Evolutionary conservation across 148 eudicot genomes (phyloP), one percentile per base, ranked within the genome.

Genomic region (Rhododendron molle): DNA sequence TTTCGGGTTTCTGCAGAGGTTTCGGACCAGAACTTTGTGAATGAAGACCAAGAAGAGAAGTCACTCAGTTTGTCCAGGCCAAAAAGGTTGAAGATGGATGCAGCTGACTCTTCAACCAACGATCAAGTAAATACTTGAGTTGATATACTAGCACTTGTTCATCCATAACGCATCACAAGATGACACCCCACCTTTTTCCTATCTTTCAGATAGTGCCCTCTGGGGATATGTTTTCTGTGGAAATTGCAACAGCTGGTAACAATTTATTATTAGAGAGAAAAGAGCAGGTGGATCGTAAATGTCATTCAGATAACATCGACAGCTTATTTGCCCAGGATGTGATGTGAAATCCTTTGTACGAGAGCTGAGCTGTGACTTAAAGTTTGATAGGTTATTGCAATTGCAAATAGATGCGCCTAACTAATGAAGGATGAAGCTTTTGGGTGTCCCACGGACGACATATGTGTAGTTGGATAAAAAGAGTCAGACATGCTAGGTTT

Each of bases 21-120:
- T 79, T 82, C 86, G 1, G 91, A 85, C 34, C 91, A 89, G 52
- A 89, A 89, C 77, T 89, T 89, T 74, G 78, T 65, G 78, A 87
- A 89, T 72, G 91, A 83, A 54, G 85, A 78, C 46, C 21, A 13
- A 23, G 76, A 82, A 65, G 73, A 69, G 36, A 77, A 58, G 23
- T 46, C 82, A 50, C 80, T 49, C 80, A 62, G 30, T 32, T 30
- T 38, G 28, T 54, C 81, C 74, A 26, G 5, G 43, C 40, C 60
- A 20, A 89, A 89, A 89, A 85, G 84, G 78, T 32, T 62, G 72
- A 89, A 87, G 85, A 82, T 56, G 13, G 81, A 74, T 40, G 81
- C 43, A 69, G 81, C 23, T 26, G 82, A 88, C 40, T 36, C 69
- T 71, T 85, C 84, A 54, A 36, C 28, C n/a, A 56, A 46, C 2